Evolutionary conservation across 192 early-diverging fungal species (phyloP).

Genomic region (Phlyctochytrium arcticum): DNA sequence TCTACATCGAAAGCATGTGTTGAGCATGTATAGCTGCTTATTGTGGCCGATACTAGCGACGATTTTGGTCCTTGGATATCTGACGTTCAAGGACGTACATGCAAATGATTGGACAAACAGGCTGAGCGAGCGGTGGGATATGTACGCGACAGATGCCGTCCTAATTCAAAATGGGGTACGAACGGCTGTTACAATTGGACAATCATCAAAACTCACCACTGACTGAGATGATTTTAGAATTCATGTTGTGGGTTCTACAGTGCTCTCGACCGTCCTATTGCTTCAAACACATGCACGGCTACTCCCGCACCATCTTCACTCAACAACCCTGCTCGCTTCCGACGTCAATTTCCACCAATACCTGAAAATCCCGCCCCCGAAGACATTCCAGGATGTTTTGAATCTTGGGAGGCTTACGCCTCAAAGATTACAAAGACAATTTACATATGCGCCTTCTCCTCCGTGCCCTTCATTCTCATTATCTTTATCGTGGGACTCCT

Average conservation of each 20-base stretch:
- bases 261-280: constrained; percentile 20
- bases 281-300: neutral
- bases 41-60: constrained; percentile 21
- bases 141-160: neutral
- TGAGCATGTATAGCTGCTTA: constrained; percentile 17
- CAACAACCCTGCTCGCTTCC: neutral
- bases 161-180: constrained; percentile 20
- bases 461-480: constrained; percentile 12
- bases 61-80: constrained; percentile 16
- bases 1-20: constrained; percentile 15
- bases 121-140: constrained; percentile 19
- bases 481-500: constrained; percentile 23
- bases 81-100: constrained; percentile 12
- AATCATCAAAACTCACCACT: neutral
- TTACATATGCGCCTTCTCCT: constrained; percentile 23
- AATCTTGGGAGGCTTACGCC: constrained; percentile 1
- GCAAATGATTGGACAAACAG: neutral
- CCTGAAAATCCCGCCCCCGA: neutral
- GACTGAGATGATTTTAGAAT: neutral
- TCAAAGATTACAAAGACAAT: neutral
- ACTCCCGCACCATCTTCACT: neutral
- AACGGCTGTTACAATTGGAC: neutral
- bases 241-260: constrained; percentile 32
- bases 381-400: constrained; percentile 10
- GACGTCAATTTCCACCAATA: neutral